phyloP scores from a whole-genome alignment of 345 rosid genomes.

The Populus nigra region DNA sequence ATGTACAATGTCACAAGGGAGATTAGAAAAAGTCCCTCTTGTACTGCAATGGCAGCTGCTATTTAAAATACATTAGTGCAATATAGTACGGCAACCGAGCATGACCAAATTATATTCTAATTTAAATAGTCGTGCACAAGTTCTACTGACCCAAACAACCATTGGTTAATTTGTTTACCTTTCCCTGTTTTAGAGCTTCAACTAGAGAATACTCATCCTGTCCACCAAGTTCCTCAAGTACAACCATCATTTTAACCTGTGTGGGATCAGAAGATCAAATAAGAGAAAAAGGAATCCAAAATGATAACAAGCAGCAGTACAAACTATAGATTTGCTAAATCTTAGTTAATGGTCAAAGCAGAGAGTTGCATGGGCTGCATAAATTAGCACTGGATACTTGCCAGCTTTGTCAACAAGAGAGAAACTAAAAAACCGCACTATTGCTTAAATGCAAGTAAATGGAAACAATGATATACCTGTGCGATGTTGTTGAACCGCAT shows the following conservation, averaged over 20 bases:
- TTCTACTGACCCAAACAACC: conserved; percentile 99
- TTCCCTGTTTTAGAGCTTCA: conserved; percentile 92
- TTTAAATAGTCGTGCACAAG: conserved; percentile 94
- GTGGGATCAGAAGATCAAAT: conserved; percentile 13
- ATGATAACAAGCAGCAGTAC: not conserved
- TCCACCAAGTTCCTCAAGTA: conserved; percentile 98
- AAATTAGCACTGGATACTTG: not conserved
- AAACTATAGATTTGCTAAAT: not conserved
- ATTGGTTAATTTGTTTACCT: conserved; percentile 88
- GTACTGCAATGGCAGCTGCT: not conserved
- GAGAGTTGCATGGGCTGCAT: not conserved
- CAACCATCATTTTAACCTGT: conserved; percentile 91
- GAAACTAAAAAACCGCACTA: not conserved
- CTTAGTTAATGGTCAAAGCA: not conserved
- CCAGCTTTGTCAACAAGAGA: not conserved
- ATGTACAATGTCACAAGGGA: conserved; percentile 17
- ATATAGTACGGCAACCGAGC: conserved; percentile 39
- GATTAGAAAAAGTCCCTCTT: conserved; percentile 9
- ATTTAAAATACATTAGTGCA: not conserved
- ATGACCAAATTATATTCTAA: conserved; percentile 98
- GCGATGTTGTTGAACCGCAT: conserved; percentile 95
- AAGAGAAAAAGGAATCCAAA: conserved; percentile 1
- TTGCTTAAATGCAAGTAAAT: not conserved
- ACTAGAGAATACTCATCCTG: conserved; percentile 93
- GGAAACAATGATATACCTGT: conserved; percentile 48